phyloP scores from a whole-genome alignment of 257 asterid species.

The Salvia splendens region DNA sequence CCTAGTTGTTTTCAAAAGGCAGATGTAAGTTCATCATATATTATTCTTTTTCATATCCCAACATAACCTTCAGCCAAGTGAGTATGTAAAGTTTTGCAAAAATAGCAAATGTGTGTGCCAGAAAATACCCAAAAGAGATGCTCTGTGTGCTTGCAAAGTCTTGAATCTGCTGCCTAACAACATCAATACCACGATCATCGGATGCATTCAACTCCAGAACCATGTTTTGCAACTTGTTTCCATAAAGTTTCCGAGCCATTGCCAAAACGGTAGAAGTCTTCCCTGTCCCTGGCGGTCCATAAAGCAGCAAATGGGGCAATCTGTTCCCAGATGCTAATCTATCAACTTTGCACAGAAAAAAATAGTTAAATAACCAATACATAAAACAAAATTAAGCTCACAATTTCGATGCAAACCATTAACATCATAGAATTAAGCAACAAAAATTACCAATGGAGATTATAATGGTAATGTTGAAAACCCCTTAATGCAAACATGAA shows the following conservation, averaged over 20 bases:
- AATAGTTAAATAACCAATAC: constrained; percentile 10
- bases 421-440: background rate
- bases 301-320: constrained; percentile 88
- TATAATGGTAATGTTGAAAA: background rate
- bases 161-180: constrained; percentile 97
- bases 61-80: too few species aligned
- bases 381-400: constrained; percentile 8
- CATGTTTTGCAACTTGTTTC: constrained; percentile 82
- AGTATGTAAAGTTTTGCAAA: constrained; percentile 6
- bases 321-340: constrained; percentile 86
- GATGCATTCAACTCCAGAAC: constrained; percentile 97
- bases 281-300: constrained; percentile 99
- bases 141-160: constrained; percentile 98
- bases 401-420: background rate
- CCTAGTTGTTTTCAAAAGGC: background rate
- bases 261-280: constrained; percentile 95
- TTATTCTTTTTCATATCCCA: too few species aligned
- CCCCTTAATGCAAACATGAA: background rate
- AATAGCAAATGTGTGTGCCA: background rate
- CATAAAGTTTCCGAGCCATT: constrained; percentile 85
- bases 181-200: constrained; percentile 95
- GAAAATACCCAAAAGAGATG: constrained; percentile 80
- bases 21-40: background rate
- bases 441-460: constrained; percentile 8
- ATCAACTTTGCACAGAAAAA: constrained; percentile 58